phyloP scores from a whole-genome alignment of 371 early-diverging fungal species.

The Mortierella sp. region DNA sequence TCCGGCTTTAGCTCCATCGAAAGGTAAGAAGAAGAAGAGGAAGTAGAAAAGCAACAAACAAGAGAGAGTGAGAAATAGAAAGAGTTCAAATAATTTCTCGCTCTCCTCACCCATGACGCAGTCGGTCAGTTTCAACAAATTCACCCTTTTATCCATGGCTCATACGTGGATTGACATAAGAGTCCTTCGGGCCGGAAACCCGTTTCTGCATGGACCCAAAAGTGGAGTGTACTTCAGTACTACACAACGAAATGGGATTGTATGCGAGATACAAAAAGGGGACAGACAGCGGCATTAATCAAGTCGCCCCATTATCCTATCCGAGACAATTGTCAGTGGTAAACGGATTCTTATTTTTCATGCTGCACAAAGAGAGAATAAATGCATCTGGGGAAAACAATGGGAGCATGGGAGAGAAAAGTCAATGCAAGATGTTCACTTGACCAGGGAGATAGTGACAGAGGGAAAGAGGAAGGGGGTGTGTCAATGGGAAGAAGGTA shows the following conservation, averaged over 20 bases:
- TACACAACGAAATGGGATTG: not conserved
- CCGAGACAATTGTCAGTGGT: not conserved
- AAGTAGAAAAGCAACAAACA: not conserved
- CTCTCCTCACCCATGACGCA: constrained; percentile 3
- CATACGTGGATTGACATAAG: not conserved
- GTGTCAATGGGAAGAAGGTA: not conserved
- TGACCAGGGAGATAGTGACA: too few relatives aligned
- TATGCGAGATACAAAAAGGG: not conserved
- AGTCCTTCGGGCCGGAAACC: constrained; percentile 5
- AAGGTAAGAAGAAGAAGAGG: not conserved
- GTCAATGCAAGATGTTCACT: not conserved
- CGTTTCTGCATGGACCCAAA: constrained; percentile 11
- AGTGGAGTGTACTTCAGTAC: not conserved
- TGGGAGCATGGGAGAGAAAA: not conserved
- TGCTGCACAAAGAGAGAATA: too few relatives aligned
- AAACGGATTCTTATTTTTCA: too few relatives aligned
- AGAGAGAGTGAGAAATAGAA: not conserved
- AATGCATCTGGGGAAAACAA: not conserved
- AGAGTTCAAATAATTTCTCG: constrained; percentile 2
- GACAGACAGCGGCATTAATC: not conserved
- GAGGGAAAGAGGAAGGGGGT: not conserved
- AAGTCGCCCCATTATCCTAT: not conserved
- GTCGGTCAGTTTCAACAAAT: not conserved
- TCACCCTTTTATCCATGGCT: not conserved
- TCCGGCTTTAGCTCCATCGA: not conserved